Percentiles rank a stretch among this genome's conserved stretches.
Conservation (phyloP, 306 rosid species). For the Canavalia gladiata region DNA sequence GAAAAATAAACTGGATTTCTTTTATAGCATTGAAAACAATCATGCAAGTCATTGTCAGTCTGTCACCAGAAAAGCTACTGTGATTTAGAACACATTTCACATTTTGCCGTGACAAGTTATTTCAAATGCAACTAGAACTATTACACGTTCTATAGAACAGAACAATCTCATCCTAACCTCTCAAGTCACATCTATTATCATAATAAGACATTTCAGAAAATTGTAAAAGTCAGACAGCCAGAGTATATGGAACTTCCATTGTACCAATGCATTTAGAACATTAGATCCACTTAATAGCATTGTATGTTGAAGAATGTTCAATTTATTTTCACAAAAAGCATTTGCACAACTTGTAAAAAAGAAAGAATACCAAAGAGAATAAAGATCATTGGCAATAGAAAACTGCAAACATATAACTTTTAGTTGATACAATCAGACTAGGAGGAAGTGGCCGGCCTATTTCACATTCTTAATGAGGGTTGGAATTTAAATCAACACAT, state of each 20-base stretch:
- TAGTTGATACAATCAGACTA: constrained; percentile 25
- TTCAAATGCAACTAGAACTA: constrained; percentile 7
- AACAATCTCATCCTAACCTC: not conserved
- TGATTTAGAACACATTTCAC: constrained; percentile 14
- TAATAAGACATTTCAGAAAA: constrained; percentile 9
- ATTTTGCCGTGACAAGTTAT: not conserved
- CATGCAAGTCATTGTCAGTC: not conserved
- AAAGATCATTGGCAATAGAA: constrained; percentile 17
- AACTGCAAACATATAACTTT: not conserved
- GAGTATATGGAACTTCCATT: constrained; percentile 7
- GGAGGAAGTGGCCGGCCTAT: not conserved
- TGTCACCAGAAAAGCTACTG: constrained; percentile 14
- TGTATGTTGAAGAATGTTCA: constrained; percentile 30
- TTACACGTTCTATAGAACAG: constrained; percentile 8
- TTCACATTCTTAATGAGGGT: constrained; percentile 4
- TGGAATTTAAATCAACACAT: constrained; percentile 25
- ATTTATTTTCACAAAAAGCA: not conserved
- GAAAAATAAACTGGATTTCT: not conserved
- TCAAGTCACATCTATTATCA: constrained; percentile 20
- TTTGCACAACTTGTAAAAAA: not conserved
- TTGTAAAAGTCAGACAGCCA: not conserved
- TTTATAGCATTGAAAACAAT: constrained; percentile 21
- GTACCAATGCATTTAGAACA: constrained; percentile 16
- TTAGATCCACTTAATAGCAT: constrained; percentile 11
- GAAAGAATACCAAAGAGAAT: not conserved